Base-by-base conservation (phyloP, 306 rosid genomes). In the Vigna radiata region DNA sequence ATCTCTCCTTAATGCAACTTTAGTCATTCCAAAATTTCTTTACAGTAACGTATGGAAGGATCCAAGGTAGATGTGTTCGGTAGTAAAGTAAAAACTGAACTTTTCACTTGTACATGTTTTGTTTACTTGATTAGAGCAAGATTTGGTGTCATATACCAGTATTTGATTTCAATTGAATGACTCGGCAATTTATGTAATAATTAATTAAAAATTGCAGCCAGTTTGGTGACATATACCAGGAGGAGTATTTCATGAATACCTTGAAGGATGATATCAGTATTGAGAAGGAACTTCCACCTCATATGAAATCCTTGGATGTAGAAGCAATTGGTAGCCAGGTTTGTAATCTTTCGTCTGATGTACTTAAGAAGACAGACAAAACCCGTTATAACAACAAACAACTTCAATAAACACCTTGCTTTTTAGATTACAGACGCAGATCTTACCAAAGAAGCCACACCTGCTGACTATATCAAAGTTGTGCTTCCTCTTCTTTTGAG, bases 41-140 rank as follows among this genome's bases (percentile, higher is more conserved):
- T 91, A 91, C 90, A 95, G 99, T 86, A 95, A 91, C 47, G 97
- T 95, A 27, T 95, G 99, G 99, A 95, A 91, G 72, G 99, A 95
- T 83, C 97, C 99, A 0, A 95, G 99, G 99, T 95, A 73, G 78
- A 76, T 31, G 53, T 66, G 43, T 53, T 68, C 33, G 36, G 49
- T 13, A 52, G 11, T 39, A 39, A 39, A 39, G 25, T 31, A 25
- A 63, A 17, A 19, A 7, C 48, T 23, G 56, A 71, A 48, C 16
- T 15, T 55, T 62, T 23, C 15, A 15, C 12, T 71, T 10, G 4
- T 43, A 11, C 2, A 31, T 48, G 6, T 25, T 25, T 25, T 25
- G 27, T 25, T 25, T 25, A 25, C 3, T 25, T 25, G 27, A 25
- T 25, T 25, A 21, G 15, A 47, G 60, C 16, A 71, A 6, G 10